These are phyloP conservation scores for Chrysosphaeria jannelii DNA, from an alignment of 2,329 filamentous ascomycete species.

Conservation along the genomic window DNA sequence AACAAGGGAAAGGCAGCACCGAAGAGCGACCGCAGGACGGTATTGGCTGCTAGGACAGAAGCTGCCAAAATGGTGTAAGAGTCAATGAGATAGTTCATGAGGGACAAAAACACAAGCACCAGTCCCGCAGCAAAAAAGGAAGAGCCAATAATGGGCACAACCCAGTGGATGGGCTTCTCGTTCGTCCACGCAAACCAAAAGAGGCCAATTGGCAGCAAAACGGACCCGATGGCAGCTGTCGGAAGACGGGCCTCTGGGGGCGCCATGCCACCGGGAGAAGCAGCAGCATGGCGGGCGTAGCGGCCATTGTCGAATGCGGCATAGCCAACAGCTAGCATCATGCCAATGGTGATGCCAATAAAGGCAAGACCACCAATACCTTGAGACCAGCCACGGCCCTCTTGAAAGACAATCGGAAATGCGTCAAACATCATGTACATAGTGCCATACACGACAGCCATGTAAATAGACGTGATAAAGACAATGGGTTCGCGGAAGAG, in stretches of 20 bases:
- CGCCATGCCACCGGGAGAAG: conserved; percentile 18
- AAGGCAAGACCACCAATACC: conserved; percentile 34
- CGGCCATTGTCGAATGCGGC: conserved; percentile 22
- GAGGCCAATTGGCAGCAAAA: conserved; percentile 29
- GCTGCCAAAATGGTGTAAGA: conserved; percentile 48
- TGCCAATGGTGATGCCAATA: conserved; percentile 36
- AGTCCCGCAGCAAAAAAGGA: conserved; percentile 14
- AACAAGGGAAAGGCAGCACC: conserved; percentile 47
- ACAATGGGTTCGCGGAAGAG: conserved; percentile 45
- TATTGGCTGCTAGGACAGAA: conserved; percentile 41
- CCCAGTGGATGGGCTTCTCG: conserved; percentile 10
- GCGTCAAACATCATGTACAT: conserved; percentile 29
- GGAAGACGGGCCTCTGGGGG: conserved; percentile 36
- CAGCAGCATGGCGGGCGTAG: conserved; percentile 16
- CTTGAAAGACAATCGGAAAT: conserved; percentile 35
- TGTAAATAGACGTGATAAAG: conserved; percentile 30
- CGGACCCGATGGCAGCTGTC: conserved; percentile 26
- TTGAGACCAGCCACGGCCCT: conserved; percentile 23
- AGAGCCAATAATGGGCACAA: conserved; percentile 10
- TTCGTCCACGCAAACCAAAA: conserved; percentile 45
- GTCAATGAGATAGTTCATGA: conserved; percentile 39
- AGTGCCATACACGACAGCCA: conserved; percentile 28
- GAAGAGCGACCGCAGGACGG: conserved; percentile 40
- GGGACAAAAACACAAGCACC: conserved; percentile 33
- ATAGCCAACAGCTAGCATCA: conserved; percentile 25